Percentiles rank a stretch among this genome's conserved stretches.
These are phyloP conservation scores for Pelargonium fulgidum DNA, from an alignment of 441 rosid genomes.

Conservation along the genomic window DNA sequence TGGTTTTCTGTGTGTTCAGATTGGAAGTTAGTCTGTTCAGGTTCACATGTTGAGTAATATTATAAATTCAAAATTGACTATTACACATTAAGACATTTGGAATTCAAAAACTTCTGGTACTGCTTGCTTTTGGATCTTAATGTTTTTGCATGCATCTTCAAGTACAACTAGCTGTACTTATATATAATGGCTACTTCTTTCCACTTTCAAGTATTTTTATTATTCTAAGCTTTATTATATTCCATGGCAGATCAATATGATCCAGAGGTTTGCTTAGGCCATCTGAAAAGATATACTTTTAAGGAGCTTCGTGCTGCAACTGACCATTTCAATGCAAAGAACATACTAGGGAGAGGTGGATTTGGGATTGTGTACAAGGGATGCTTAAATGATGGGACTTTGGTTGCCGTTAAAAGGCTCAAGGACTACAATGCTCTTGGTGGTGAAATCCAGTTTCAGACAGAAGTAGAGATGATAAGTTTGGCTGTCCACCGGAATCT, in stretches of 20 bases:
- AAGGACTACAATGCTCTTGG: slow-evolving; percentile 76
- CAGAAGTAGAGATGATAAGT: slow-evolving; percentile 96
- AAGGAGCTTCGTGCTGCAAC: slow-evolving; percentile 76
- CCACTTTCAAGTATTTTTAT: not conserved
- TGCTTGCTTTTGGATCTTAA: not conserved
- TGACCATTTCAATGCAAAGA: slow-evolving; percentile 65
- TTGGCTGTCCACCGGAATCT: slow-evolving; percentile 90
- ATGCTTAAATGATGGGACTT: slow-evolving; percentile 56
- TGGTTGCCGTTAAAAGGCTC: slow-evolving; percentile 85
- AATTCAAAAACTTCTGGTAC: not conserved
- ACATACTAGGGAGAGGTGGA: slow-evolving; percentile 84
- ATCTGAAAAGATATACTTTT: slow-evolving; percentile 70
- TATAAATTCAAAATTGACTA: no score
- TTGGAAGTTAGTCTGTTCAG: not conserved
- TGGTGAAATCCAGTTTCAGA: slow-evolving; percentile 88
- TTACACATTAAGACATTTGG: not conserved
- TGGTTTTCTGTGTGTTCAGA: not conserved
- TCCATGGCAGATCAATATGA: slow-evolving; percentile 40
- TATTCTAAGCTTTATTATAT: slow-evolving; percentile 4
- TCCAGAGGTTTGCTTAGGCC: slow-evolving; percentile 74
- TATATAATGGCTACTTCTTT: not conserved
- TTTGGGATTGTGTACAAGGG: slow-evolving; percentile 92
- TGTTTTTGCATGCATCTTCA: not conserved
- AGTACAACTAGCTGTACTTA: not conserved
- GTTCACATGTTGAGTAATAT: not conserved